Evolutionary conservation across 2,329 filamentous ascomycete genomes (phyloP), one percentile per base, ranked within the genome.

Genomic region (Cryphonectria parasitica): DNA sequence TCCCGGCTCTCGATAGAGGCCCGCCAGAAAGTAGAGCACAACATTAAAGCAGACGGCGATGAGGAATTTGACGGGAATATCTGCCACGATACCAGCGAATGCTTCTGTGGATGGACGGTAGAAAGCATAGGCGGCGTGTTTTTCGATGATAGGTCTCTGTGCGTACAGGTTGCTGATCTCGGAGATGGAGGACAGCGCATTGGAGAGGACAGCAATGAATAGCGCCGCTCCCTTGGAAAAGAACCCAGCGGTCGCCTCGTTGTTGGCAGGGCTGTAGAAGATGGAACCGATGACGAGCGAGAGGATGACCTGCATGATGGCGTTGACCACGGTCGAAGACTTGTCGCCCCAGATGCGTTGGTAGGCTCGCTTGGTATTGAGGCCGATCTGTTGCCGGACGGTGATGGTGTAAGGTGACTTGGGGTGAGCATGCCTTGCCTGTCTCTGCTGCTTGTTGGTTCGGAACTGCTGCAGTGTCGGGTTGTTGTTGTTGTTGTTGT

Each of bases 221-320:
- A 91, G 78, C 2, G 87, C 83, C 0, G 87, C 84, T 13, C 87
- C 88, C 64, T 85, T 86, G 1, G 84, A 79, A 73, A 83, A 86
- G 77, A 90, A 88, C 0, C 84, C 84, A 3, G 78, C 79, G 0
- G 88, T 86, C 0, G 83, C 83, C 17, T 85, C 73, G 0, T 85
- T 83, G 0, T 83, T 84, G 8, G 39, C 34, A 0, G 70, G 68
- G n/a, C 65, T 43, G 74, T 81, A 91, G 77, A 89, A 91, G 67
- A 90, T 83, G 0, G 86, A 88, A 25, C 88, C 89, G 60, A 91
- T 84, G 71, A 91, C 89, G 39, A 91, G 81, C 36, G 87, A 85
- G 79, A 90, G 83, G 74, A 90, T 75, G 60, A 88, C 75, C 54
- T 90, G 83, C 15, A 83, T 83, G 25, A 82, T 74, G 10, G 83